Percentiles rank a stretch among this genome's conserved stretches.
phyloP scores from a whole-genome alignment of 140 eudicot species.

The Senecio squalidus region DNA sequence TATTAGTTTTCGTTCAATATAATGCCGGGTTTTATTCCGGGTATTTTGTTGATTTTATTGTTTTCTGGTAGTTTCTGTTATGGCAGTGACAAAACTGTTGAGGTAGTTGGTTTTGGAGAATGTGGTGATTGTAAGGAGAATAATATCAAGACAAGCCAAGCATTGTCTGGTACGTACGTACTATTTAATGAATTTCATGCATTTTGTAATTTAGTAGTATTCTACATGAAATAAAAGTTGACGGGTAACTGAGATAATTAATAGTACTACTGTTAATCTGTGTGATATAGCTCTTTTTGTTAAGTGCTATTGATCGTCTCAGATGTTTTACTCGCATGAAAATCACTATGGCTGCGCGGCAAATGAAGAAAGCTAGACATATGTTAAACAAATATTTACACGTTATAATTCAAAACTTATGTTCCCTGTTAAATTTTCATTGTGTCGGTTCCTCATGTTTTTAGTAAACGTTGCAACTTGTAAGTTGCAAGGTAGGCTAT shows the following conservation, averaged over 20 bases:
- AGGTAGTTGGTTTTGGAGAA: slow-evolving; percentile 70
- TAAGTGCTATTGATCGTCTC: not conserved
- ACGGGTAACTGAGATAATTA: not conserved
- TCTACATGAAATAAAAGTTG: not conserved
- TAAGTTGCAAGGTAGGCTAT: no score
- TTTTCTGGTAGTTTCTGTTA: slow-evolving; percentile 33
- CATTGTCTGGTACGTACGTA: slow-evolving; percentile 81
- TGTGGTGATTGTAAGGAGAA: slow-evolving; percentile 74
- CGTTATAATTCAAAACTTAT: no score
- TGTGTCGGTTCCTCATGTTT: no score
- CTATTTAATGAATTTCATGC: not conserved
- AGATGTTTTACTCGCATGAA: not conserved
- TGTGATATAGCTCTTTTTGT: not conserved
- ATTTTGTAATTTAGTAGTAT: not conserved
- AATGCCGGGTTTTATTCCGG: slow-evolving; percentile 23
- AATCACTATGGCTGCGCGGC: not conserved
- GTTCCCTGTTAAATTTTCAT: no score
- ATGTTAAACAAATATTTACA: no score
- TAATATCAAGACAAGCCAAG: slow-evolving; percentile 58
- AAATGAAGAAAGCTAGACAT: no score
- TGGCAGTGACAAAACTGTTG: slow-evolving; percentile 35
- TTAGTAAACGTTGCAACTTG: no score
- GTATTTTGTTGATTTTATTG: slow-evolving; percentile 33
- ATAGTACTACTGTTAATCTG: not conserved
- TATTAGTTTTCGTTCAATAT: not conserved